These are phyloP conservation scores for Gymnopus androsaceus DNA, from an alignment of 1,284 basidiomycete species.

Conservation along the genomic window DNA sequence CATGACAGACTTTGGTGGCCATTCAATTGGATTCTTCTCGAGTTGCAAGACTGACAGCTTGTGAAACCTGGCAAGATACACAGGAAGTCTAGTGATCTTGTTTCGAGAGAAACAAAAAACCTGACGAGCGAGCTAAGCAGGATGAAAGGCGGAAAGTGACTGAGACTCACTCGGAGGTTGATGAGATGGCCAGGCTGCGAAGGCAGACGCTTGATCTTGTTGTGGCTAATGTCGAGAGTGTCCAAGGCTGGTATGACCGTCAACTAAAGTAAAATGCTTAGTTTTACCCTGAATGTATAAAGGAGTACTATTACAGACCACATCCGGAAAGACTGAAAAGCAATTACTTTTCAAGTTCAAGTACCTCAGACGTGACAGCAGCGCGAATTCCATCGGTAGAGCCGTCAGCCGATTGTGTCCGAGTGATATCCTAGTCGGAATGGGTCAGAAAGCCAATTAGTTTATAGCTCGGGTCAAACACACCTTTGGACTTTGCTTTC, in stretches of 20 bases:
- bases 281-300: constrained; percentile 9
- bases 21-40: constrained; percentile 91
- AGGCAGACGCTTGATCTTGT: constrained; percentile 85
- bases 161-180: constrained; percentile 67
- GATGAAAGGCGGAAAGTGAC: constrained; percentile 9
- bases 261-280: constrained; percentile 55
- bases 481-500: constrained; percentile 73
- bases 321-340: constrained; percentile 83
- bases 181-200: constrained; percentile 78
- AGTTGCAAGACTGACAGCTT: constrained; percentile 82
- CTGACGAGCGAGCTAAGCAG: constrained; percentile 37
- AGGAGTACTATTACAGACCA: constrained; percentile 57
- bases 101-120: constrained; percentile 90
- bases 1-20: constrained; percentile 73
- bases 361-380: constrained; percentile 82
- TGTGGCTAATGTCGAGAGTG: constrained; percentile 93
- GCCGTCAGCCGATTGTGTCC: constrained; percentile 83
- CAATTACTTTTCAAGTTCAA: constrained; percentile 91
- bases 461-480: constrained; percentile 26
- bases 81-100: constrained; percentile 77
- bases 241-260: constrained; percentile 87
- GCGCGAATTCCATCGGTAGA: constrained; percentile 79
- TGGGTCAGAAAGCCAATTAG: background rate
- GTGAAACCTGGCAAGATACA: constrained; percentile 76
- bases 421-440: constrained; percentile 71